phyloP scores from a whole-genome alignment of 192 early-diverging fungal genomes.

The Mortierella antarctica region DNA sequence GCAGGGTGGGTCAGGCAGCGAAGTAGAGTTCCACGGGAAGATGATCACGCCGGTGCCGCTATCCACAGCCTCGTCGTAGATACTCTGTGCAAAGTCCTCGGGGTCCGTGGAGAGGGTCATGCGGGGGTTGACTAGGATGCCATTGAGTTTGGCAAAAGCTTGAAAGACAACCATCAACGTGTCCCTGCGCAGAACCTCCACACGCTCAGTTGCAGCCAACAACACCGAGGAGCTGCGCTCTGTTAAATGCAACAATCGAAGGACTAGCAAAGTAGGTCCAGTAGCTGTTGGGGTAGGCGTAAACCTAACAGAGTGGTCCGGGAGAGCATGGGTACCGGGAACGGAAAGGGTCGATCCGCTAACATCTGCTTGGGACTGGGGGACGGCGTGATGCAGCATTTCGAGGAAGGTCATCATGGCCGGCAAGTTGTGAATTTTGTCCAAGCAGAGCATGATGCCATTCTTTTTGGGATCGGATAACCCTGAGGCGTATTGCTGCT shows the following conservation, averaged over 20 bases:
- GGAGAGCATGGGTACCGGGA: neutral
- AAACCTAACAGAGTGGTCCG: slow-evolving; percentile 16
- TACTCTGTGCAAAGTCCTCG: slow-evolving; percentile 76
- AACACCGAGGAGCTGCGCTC: slow-evolving; percentile 86
- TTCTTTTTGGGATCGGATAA: slow-evolving; percentile 9
- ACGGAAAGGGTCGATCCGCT: slow-evolving; percentile 6
- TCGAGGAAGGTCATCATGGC: slow-evolving; percentile 56
- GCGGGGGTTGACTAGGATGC: slow-evolving; percentile 69
- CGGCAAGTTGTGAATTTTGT: slow-evolving; percentile 56
- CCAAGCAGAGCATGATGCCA: slow-evolving; percentile 39
- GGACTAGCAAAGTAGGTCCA: slow-evolving; percentile 58
- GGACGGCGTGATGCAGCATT: slow-evolving; percentile 31
- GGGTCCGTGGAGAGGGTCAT: slow-evolving; percentile 67
- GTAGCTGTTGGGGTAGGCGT: slow-evolving; percentile 7
- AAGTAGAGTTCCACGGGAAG: slow-evolving; percentile 70
- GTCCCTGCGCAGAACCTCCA: slow-evolving; percentile 72
- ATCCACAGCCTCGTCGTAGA: slow-evolving; percentile 67
- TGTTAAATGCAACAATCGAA: slow-evolving; percentile 84
- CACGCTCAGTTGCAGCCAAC: slow-evolving; percentile 72
- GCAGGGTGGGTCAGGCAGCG: slow-evolving; percentile 30
- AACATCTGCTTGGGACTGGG: neutral
- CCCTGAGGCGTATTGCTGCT: neutral
- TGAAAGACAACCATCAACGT: slow-evolving; percentile 85
- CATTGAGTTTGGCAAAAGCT: slow-evolving; percentile 81
- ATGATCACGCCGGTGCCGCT: slow-evolving; percentile 72